These are phyloP conservation scores for Neltuma alba DNA, from an alignment of 306 rosid genomes.

Conservation along the genomic window DNA sequence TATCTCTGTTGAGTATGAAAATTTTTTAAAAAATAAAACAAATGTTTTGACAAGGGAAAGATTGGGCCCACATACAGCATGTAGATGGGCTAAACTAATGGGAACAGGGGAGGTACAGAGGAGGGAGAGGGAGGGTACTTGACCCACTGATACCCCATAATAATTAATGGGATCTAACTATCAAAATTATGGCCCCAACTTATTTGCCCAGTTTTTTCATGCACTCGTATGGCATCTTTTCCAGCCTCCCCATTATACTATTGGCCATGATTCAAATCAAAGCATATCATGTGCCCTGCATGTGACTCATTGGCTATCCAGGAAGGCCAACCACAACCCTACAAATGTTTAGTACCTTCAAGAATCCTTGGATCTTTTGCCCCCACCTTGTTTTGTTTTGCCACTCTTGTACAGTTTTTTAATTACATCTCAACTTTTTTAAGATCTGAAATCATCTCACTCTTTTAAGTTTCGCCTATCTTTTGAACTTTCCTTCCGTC, in stretches of 20 bases:
- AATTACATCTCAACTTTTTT: background rate
- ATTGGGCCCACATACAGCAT: conserved; percentile 52
- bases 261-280: conserved; percentile 20
- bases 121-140: conserved; percentile 41
- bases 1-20: background rate
- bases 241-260: conserved; percentile 10
- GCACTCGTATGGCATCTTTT: conserved; percentile 25
- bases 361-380: conserved; percentile 37
- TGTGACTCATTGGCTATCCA: too few species aligned
- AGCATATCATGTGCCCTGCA: conserved; percentile 43
- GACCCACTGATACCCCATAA: conserved; percentile 41
- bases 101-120: conserved; percentile 52
- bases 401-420: background rate
- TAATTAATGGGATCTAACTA: conserved; percentile 42
- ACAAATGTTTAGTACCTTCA: conserved; percentile 35
- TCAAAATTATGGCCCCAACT: conserved; percentile 34
- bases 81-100: conserved; percentile 48
- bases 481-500: background rate
- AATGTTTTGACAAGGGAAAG: conserved; percentile 5
- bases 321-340: conserved; percentile 39
- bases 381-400: conserved; percentile 38
- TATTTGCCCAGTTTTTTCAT: conserved; percentile 28
- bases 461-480: background rate
- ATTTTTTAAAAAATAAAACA: background rate
- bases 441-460: background rate